Conservation (phyloP, 129 eudicot genomes). For the Flaveria linearis region DNA sequence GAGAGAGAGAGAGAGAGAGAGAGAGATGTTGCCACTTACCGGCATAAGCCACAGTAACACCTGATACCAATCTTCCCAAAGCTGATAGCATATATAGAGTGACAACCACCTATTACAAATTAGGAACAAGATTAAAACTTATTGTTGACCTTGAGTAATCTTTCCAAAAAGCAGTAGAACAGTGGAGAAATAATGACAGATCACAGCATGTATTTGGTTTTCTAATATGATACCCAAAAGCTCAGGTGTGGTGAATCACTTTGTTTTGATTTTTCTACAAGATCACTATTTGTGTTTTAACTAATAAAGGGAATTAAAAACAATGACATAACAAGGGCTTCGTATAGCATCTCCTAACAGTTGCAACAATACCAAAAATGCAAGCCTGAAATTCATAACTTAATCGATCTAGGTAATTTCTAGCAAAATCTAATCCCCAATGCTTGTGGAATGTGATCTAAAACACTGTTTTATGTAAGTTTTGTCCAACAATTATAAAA, state of each 20-base stretch:
- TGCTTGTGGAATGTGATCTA: background rate
- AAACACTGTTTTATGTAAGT: background rate
- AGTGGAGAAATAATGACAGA: background rate
- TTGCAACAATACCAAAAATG: background rate
- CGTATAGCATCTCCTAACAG: background rate
- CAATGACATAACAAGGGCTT: background rate
- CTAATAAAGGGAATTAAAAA: background rate
- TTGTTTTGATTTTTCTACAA: background rate
- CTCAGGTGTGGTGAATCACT: background rate
- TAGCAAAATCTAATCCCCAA: slow-evolving; percentile 6
- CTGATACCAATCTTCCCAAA: slow-evolving; percentile 80
- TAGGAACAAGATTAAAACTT: background rate
- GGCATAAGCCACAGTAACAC: slow-evolving; percentile 85
- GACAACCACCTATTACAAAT: slow-evolving; percentile 58
- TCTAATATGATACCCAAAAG: background rate
- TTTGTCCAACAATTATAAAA: background rate
- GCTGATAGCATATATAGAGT: slow-evolving; percentile 76
- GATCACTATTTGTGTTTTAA: background rate
- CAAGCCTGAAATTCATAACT: background rate
- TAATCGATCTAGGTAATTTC: background rate
- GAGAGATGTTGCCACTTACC: slow-evolving; percentile 46
- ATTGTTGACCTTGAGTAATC: background rate
- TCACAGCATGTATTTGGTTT: background rate
- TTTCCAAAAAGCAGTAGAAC: background rate
- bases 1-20: background rate